phyloP scores from a whole-genome alignment of 2,329 filamentous ascomycete genomes.

The Calonectria naviculata region DNA sequence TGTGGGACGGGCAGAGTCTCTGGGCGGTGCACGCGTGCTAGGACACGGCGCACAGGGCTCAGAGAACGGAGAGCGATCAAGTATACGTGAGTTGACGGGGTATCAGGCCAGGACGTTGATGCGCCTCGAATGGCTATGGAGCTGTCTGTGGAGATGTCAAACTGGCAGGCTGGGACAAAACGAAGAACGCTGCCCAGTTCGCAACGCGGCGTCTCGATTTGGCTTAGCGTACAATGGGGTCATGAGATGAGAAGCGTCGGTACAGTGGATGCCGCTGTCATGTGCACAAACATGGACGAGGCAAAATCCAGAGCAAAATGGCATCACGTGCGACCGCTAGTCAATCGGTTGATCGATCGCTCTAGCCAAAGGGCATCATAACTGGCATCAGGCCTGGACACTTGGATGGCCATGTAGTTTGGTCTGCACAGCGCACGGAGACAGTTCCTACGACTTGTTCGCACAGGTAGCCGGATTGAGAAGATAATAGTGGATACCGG shows the following conservation, averaged over 20 bases:
- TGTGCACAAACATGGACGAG: not conserved
- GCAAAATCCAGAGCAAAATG: not conserved
- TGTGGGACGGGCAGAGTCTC: not conserved
- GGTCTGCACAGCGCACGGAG: not conserved
- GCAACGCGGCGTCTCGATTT: slow-evolving; percentile 4
- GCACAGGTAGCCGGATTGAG: slow-evolving; percentile 20
- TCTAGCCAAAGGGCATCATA: too few relatives aligned
- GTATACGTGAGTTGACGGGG: not conserved
- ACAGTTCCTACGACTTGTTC: slow-evolving; percentile 10
- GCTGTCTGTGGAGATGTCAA: slow-evolving; percentile 2
- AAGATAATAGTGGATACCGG: not conserved
- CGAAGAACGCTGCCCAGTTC: slow-evolving; percentile 11
- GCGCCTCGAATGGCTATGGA: not conserved
- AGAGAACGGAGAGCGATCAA: not conserved
- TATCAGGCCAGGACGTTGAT: not conserved
- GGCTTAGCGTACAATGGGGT: slow-evolving; percentile 18
- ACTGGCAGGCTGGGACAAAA: not conserved
- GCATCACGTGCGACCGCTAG: not conserved
- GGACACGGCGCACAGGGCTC: not conserved
- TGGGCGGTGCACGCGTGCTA: slow-evolving; percentile 10
- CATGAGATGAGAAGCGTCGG: slow-evolving; percentile 1
- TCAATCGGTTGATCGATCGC: not conserved
- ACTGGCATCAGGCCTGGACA: not conserved
- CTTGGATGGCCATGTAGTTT: not conserved
- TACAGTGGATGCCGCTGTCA: not conserved